phyloP scores from a whole-genome alignment of 768 basidiomycete genomes.

The Omphalotus guepiniiformis region DNA sequence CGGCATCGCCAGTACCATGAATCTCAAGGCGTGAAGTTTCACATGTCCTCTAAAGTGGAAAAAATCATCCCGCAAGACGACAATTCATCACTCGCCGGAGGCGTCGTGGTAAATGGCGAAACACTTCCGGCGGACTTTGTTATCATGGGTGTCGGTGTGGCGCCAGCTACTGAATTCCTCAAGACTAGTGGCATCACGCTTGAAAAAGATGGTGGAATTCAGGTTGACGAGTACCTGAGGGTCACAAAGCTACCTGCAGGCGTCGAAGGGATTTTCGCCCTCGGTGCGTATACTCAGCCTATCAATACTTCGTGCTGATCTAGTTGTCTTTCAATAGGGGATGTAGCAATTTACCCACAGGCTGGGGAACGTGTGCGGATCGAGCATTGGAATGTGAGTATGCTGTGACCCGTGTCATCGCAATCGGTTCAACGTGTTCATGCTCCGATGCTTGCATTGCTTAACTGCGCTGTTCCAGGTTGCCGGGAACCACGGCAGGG shows the following conservation, averaged over 20 bases:
- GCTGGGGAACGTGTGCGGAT: conserved; percentile 54
- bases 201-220: conserved; percentile 73
- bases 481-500: conserved; percentile 81
- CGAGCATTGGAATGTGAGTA: conserved; percentile 86
- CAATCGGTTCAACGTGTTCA: not conserved
- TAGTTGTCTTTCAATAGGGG: conserved; percentile 37
- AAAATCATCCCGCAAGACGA: conserved; percentile 57
- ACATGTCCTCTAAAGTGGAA: conserved; percentile 66
- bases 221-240: conserved; percentile 69
- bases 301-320: conserved; percentile 1
- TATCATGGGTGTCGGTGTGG: conserved; percentile 84
- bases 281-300: conserved; percentile 41
- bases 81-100: conserved; percentile 50
- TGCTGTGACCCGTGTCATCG: not conserved
- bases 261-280: conserved; percentile 56
- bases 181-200: conserved; percentile 65
- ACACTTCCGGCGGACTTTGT: conserved; percentile 72
- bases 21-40: conserved; percentile 79
- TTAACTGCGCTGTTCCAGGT: conserved; percentile 38
- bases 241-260: conserved; percentile 39
- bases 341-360: conserved; percentile 78
- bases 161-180: conserved; percentile 76
- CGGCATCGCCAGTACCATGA: conserved; percentile 74
- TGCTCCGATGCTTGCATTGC: not conserved
- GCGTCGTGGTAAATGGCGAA: conserved; percentile 61